Percentiles rank a stretch among this genome's conserved stretches.
phyloP scores from a whole-genome alignment of 2,329 filamentous ascomycete genomes.

The Penicillium capsulatum region DNA sequence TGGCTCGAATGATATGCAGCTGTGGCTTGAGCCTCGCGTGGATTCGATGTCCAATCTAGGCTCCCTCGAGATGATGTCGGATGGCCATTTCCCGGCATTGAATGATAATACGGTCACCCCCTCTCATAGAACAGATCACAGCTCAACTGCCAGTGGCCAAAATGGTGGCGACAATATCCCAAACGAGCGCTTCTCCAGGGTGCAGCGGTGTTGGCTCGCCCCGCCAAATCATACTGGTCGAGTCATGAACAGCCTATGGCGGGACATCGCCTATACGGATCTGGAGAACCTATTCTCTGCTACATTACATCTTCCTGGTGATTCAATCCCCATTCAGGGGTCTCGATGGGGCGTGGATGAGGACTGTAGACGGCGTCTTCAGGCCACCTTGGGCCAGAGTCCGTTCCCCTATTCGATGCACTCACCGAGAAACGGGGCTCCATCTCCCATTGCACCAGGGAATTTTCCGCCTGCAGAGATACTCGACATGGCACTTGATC shows the following conservation, averaged over 20 bases:
- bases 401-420: conserved; percentile 17
- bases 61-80: conserved; percentile 28
- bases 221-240: conserved; percentile 37
- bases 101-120: conserved; percentile 20
- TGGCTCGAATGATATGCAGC: conserved; percentile 31
- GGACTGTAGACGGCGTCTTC: conserved; percentile 40
- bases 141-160: conserved; percentile 22
- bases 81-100: conserved; percentile 23
- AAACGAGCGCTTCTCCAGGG: conserved; percentile 41
- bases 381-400: conserved; percentile 35
- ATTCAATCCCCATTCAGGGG: conserved; percentile 26
- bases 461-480: conserved; percentile 51
- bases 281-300: conserved; percentile 41
- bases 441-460: conserved; percentile 20
- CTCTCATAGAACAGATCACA: conserved; percentile 23
- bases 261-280: conserved; percentile 34
- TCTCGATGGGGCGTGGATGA: conserved; percentile 40
- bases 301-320: conserved; percentile 17
- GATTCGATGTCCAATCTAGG: conserved; percentile 28
- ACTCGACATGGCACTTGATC: conserved; percentile 51
- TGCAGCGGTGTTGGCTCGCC: conserved; percentile 43
- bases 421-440: conserved; percentile 13
- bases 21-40: conserved; percentile 36
- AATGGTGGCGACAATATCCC: conserved; percentile 30
- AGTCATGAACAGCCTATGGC: conserved; percentile 42